Base-by-base conservation (phyloP, 2,329 filamentous ascomycete species). In the Ascochyta lentis region DNA sequence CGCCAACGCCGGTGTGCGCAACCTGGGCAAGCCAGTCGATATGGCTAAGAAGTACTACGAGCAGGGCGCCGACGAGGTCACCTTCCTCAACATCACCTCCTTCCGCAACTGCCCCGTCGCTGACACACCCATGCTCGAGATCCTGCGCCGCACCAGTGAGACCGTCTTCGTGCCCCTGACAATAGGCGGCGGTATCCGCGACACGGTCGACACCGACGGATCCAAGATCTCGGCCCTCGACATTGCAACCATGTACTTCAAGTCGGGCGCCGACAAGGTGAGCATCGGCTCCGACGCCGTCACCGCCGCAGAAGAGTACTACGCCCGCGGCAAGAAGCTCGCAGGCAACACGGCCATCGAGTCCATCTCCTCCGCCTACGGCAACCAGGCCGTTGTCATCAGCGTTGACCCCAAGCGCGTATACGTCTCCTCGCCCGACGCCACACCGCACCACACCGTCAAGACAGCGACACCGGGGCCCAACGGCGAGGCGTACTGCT, bases 1-100 rank as follows among this genome's bases (percentile, higher is more conserved):
- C 50, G 80, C 70, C 24, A 79, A 79, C 44, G 81, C 84, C 19
- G 76, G 84, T 64, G 93, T 99, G 33, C 88, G 95, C 61, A 99
- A 99, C 76, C 83, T 99, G 3, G 95, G 95, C 63, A 99, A 99
- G 78, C 95, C 95, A 1, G 93, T 99, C 44, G 92, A 96, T 63
- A 90, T 99, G 85, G 95, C 95, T 8, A 87, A 86, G 77, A 87
- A 86, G 69, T 99, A 99, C 81, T 99, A 98, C 81, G 89, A 96
- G 71, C 92, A 96, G 78, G 95, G 95, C 56, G 93, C 95, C 12
- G 95, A 99, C 77, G 95, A 99, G 78, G 86, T 99, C 52, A 96
- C 94, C 0, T 99, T 99, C 77, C 84, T 99, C 65, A 99, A 99
- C 83, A 99, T 99, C 72, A 99, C 94, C 1, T 95, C 90, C 19